Conservation (phyloP, 2,329 filamentous ascomycete genomes). For the Fusarium pseudograminearum region DNA sequence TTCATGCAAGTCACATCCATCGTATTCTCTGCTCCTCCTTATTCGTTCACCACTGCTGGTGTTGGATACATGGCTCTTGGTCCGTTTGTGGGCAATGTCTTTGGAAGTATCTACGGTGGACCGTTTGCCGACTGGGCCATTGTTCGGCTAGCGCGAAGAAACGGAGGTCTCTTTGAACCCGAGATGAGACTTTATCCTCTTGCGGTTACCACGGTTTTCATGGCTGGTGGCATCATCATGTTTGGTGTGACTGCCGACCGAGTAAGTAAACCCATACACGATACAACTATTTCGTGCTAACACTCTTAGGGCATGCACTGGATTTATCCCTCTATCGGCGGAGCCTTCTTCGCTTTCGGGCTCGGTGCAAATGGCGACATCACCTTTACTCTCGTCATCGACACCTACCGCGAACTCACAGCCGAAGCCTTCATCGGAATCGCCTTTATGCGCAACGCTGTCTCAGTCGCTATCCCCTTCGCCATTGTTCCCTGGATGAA, state of each 20-base stretch:
- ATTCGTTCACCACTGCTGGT: conserved; percentile 45
- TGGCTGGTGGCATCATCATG: conserved; percentile 55
- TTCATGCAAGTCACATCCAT: conserved; percentile 50
- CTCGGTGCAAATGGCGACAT: conserved; percentile 55
- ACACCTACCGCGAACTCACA: conserved; percentile 51
- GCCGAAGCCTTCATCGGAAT: conserved; percentile 50
- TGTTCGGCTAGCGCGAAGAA: conserved; percentile 53
- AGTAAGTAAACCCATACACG: conserved; percentile 39
- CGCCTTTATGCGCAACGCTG: conserved; percentile 50
- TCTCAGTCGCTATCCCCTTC: conserved; percentile 49
- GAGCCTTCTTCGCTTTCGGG: conserved; percentile 54
- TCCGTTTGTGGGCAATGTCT: conserved; percentile 54
- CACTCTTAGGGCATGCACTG: conserved; percentile 56
- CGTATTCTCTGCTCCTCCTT: conserved; percentile 52
- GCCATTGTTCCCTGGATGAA: conserved; percentile 49
- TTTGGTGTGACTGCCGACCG: conserved; percentile 54
- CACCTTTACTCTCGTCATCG: conserved; percentile 52
- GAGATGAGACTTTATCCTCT: conserved; percentile 57
- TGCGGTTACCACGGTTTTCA: conserved; percentile 48
- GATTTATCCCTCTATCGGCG: conserved; percentile 55
- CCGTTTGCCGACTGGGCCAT: conserved; percentile 55
- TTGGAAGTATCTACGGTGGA: conserved; percentile 57
- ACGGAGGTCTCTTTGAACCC: conserved; percentile 58
- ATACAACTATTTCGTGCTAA: neutral
- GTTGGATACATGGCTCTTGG: conserved; percentile 49